A percentile compares a stretch with the other conserved stretches of the same genome.
Evolutionary conservation across 176 grass and related monocot species (phyloP).

Genomic region (Areca catechu): DNA sequence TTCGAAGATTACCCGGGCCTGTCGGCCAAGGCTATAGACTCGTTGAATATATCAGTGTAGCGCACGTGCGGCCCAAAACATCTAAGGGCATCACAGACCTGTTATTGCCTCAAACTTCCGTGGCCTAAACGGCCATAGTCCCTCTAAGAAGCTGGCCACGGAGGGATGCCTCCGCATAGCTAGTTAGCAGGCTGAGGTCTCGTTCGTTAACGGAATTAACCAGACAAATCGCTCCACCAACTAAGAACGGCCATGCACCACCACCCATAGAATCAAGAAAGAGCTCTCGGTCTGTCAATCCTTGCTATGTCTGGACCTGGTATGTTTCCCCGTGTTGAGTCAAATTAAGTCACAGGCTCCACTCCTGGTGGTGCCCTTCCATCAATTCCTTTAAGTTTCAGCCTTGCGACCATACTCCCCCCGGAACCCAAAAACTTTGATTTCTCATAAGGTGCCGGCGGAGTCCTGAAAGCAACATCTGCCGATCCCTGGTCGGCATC

Average conservation of each 20-base stretch:
- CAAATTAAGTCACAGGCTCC: slow-evolving; percentile 43
- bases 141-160: slow-evolving; percentile 16
- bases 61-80: slow-evolving; percentile 51
- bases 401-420: slow-evolving; percentile 32
- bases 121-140: slow-evolving; percentile 21
- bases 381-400: slow-evolving; percentile 31
- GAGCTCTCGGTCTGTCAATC: slow-evolving; percentile 40
- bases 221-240: slow-evolving; percentile 63
- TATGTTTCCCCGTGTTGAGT: slow-evolving; percentile 45
- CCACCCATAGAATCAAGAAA: slow-evolving; percentile 47
- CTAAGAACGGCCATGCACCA: slow-evolving; percentile 40
- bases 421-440: slow-evolving; percentile 31
- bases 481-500: slow-evolving; percentile 37
- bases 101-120: slow-evolving; percentile 24
- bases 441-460: slow-evolving; percentile 32
- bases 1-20: slow-evolving; percentile 56
- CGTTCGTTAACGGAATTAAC: slow-evolving; percentile 64
- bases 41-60: slow-evolving; percentile 67
- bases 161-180: slow-evolving; percentile 50
- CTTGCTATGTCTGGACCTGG: slow-evolving; percentile 42
- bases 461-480: slow-evolving; percentile 40
- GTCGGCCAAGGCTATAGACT: slow-evolving; percentile 62
- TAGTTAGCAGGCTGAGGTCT: slow-evolving; percentile 74
- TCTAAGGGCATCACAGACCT: slow-evolving; percentile 72
- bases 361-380: slow-evolving; percentile 30